A percentile compares a stretch with the other conserved stretches of the same genome.
Evolutionary conservation across 176 grass and related monocot genomes (phyloP).

Genomic region (Musa beccarii): DNA sequence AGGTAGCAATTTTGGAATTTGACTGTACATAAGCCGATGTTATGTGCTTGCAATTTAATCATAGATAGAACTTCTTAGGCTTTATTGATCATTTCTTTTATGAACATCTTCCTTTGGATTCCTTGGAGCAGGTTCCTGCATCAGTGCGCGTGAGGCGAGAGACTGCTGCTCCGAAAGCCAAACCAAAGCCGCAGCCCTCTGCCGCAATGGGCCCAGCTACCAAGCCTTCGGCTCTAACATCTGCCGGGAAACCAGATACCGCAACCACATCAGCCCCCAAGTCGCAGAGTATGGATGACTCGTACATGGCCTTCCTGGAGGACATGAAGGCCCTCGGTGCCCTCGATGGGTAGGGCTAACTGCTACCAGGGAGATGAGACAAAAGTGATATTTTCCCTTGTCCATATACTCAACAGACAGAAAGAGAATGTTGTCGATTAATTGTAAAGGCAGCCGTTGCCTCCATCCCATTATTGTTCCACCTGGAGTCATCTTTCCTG

Average conservation of each 20-base stretch:
- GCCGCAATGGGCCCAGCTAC: constrained; percentile 9
- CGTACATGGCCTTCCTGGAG: constrained; percentile 95
- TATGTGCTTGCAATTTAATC: too few species aligned
- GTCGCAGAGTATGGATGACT: constrained; percentile 81
- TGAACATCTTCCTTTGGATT: background rate
- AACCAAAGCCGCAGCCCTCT: constrained; percentile 48
- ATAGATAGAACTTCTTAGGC: too few species aligned
- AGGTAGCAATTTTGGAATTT: too few species aligned
- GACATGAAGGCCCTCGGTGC: constrained; percentile 58
- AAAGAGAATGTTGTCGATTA: too few species aligned
- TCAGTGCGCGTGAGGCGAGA: constrained; percentile 94
- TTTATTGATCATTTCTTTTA: too few species aligned
- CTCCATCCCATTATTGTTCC: too few species aligned
- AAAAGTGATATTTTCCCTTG: too few species aligned
- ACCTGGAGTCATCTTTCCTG: too few species aligned
- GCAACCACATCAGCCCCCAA: constrained; percentile 32
- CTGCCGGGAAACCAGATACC: constrained; percentile 32
- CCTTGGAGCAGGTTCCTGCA: constrained; percentile 53
- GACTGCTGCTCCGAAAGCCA: constrained; percentile 57
- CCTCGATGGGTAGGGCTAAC: constrained; percentile 39
- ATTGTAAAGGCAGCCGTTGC: too few species aligned
- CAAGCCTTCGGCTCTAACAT: constrained; percentile 18
- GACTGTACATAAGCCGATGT: too few species aligned
- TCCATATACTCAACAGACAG: too few species aligned
- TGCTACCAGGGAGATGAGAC: too few species aligned